These are phyloP conservation scores for Sphaerostilbella broomeana DNA, from an alignment of 2,329 filamentous ascomycete species.

Conservation along the genomic window DNA sequence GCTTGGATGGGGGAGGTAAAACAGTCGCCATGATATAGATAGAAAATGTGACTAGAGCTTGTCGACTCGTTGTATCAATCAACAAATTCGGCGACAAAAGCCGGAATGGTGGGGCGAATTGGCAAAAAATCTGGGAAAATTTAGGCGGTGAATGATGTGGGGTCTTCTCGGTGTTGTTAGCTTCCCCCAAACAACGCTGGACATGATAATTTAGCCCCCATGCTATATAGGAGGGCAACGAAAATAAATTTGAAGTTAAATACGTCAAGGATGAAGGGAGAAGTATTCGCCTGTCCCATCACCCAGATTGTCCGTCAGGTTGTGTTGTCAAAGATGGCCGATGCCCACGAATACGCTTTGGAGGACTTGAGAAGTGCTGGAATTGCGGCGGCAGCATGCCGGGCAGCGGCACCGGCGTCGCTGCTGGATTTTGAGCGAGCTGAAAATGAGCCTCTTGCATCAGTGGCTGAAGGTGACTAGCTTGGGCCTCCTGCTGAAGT, in stretches of 20 bases:
- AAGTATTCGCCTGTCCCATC: background rate
- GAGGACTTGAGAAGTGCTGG: conserved; percentile 23
- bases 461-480: conserved; percentile 23
- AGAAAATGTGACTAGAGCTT: conserved; percentile 2
- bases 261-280: too few species aligned
- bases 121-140: conserved; percentile 21
- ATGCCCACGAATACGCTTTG: conserved; percentile 25
- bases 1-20: conserved; percentile 78
- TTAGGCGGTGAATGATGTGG: conserved; percentile 22
- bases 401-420: conserved; percentile 23
- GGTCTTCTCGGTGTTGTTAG: conserved; percentile 1
- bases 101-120: conserved; percentile 10
- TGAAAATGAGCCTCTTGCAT: conserved; percentile 25
- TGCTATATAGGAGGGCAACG: too few species aligned
- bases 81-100: conserved; percentile 11
- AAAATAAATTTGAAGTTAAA: too few species aligned
- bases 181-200: too few species aligned
- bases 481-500: conserved; percentile 17
- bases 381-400: conserved; percentile 23
- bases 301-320: conserved; percentile 3
- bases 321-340: conserved; percentile 16
- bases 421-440: conserved; percentile 20
- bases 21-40: conserved; percentile 65
- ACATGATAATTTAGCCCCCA: too few species aligned
- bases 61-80: background rate